A percentile compares a stretch with the other conserved stretches of the same genome.
Conservation (phyloP, 2,329 filamentous ascomycete species). For the Pseudogymnoascus sp. region DNA sequence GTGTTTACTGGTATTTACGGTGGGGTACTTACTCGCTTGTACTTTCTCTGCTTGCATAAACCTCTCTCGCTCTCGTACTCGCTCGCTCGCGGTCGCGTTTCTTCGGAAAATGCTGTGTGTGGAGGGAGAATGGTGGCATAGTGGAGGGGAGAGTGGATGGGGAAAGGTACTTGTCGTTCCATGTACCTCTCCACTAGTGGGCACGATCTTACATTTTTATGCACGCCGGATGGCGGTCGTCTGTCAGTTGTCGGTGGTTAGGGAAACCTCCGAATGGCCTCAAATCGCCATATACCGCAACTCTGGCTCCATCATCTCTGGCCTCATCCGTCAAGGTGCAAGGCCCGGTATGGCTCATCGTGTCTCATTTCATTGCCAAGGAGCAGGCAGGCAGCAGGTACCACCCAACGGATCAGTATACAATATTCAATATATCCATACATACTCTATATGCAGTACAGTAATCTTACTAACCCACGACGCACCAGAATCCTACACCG, state of each 20-base stretch:
- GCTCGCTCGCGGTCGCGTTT: neutral
- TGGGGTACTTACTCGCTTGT: neutral
- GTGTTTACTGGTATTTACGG: neutral
- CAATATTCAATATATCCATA: no score
- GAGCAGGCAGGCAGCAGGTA: no score
- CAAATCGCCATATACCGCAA: neutral
- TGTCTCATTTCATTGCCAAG: neutral
- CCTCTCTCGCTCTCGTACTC: neutral
- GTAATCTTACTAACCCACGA: no score
- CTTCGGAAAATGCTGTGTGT: neutral
- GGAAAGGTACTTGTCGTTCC: neutral
- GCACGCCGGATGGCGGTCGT: neutral
- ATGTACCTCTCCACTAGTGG: no score
- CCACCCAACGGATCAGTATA: no score
- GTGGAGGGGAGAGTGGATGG: neutral
- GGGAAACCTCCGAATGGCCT: neutral
- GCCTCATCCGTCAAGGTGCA: no score
- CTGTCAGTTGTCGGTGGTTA: slow-evolving; percentile 2
- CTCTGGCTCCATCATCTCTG: neutral
- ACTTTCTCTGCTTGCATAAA: neutral
- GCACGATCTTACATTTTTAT: neutral
- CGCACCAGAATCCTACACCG: no score
- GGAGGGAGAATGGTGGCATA: neutral
- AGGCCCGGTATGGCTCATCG: neutral
- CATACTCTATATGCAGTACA: no score